Conservation (phyloP, 1,139 yeast genomes). For the Geotrichum macrosporum region DNA sequence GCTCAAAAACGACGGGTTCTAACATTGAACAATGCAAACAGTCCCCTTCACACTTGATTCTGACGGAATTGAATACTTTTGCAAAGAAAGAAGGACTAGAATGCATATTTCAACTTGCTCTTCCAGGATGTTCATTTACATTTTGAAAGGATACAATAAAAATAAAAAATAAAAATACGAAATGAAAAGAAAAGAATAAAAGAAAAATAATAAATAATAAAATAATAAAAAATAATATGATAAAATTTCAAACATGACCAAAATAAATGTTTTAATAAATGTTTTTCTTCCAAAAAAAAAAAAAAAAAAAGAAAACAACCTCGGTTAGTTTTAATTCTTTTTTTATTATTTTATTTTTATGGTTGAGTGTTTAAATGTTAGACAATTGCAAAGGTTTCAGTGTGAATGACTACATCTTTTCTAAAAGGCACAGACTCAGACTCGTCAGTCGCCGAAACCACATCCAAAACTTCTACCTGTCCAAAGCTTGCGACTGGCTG, state of each 20-base stretch:
- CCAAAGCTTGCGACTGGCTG: constrained; percentile 41
- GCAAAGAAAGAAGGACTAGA: constrained; percentile 25
- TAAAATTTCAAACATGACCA: too few species aligned
- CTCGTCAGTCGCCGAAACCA: constrained; percentile 40
- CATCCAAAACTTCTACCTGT: constrained; percentile 44
- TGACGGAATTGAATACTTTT: constrained; percentile 24
- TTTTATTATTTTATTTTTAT: too few species aligned
- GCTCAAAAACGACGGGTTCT: too few species aligned
- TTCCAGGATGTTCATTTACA: constrained; percentile 25
- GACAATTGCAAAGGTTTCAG: constrained; percentile 63
- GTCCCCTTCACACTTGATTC: constrained; percentile 22
- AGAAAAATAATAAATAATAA: too few species aligned
- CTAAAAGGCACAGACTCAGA: constrained; percentile 63
- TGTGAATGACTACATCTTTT: constrained; percentile 54
- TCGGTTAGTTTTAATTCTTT: too few species aligned
- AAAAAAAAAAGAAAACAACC: too few species aligned
- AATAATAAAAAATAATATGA: too few species aligned
- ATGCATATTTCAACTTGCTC: constrained; percentile 30
- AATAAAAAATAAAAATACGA: not conserved
- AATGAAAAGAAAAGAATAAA: too few species aligned
- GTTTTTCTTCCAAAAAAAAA: too few species aligned
- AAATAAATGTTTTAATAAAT: too few species aligned
- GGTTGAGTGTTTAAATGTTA: too few species aligned
- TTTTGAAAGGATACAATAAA: constrained; percentile 2
- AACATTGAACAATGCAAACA: constrained; percentile 11